phyloP scores from a whole-genome alignment of 305 asterid genomes.

The Plantago lanceolata region DNA sequence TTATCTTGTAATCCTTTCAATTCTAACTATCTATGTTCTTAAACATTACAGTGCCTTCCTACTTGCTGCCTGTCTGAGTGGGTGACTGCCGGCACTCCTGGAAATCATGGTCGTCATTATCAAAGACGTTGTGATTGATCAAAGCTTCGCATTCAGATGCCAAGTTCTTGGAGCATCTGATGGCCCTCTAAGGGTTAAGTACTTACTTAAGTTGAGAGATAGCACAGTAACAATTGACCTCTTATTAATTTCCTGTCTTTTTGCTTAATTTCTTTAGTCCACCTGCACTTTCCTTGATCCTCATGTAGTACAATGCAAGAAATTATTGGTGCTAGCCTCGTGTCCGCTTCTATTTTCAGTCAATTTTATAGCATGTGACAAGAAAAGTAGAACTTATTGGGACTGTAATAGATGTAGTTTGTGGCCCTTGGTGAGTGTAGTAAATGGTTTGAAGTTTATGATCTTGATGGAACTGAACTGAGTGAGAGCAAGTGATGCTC shows the following conservation, averaged over 20 bases:
- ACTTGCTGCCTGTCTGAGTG: slow-evolving; percentile 12
- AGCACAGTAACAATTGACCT: slow-evolving; percentile 20
- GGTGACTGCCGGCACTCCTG: slow-evolving; percentile 12
- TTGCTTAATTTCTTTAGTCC: slow-evolving; percentile 21
- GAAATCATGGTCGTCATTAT: slow-evolving; percentile 19
- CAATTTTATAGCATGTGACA: neutral
- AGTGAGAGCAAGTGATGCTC: neutral
- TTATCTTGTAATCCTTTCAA: neutral
- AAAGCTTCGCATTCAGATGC: slow-evolving; percentile 16
- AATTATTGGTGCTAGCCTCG: slow-evolving; percentile 7
- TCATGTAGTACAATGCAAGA: slow-evolving; percentile 21
- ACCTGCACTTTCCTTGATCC: neutral
- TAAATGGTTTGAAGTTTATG: neutral
- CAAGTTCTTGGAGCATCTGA: slow-evolving; percentile 21
- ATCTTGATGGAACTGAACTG: neutral
- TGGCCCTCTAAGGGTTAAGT: slow-evolving; percentile 29
- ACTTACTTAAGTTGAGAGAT: slow-evolving; percentile 23
- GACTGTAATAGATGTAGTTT: no score
- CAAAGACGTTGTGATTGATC: slow-evolving; percentile 24
- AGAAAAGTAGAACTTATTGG: neutral
- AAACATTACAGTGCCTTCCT: slow-evolving; percentile 24
- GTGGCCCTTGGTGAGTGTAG: neutral
- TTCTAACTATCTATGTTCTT: slow-evolving; percentile 10
- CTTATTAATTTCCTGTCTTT: slow-evolving; percentile 22
- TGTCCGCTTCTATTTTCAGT: neutral